phyloP scores from a whole-genome alignment of 2,329 filamentous ascomycete species.

The Dactylellina sp. region DNA sequence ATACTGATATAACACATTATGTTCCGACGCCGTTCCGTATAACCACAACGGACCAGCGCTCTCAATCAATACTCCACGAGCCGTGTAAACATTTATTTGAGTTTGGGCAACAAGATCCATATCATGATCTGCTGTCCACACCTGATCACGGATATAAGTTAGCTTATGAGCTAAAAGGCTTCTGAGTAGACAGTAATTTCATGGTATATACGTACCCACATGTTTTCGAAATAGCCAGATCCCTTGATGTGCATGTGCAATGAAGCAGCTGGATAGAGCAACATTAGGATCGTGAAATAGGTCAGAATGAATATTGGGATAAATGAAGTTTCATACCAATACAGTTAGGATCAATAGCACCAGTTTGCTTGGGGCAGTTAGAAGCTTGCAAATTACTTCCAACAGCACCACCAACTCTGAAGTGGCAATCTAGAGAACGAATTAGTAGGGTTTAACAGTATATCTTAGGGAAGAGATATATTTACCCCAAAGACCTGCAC shows the following conservation, averaged over 20 bases:
- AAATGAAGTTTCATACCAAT: conserved; percentile 58
- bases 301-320: not conserved
- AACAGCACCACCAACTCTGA: conserved; percentile 62
- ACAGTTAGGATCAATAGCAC: conserved; percentile 61
- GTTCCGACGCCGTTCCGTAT: conserved; percentile 68
- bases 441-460: not conserved
- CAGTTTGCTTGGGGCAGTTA: conserved; percentile 66
- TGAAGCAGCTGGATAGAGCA: conserved; percentile 60
- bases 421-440: conserved; percentile 58
- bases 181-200: no score
- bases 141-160: not conserved
- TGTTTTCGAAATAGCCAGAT: conserved; percentile 66
- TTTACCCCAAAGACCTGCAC: conserved; percentile 75
- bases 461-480: not conserved
- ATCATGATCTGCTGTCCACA: conserved; percentile 23
- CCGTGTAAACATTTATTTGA: conserved; percentile 62
- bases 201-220: conserved; percentile 63
- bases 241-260: conserved; percentile 64
- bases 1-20: conserved; percentile 69
- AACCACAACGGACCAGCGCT: conserved; percentile 62
- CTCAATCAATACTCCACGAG: conserved; percentile 62
- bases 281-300: not conserved
- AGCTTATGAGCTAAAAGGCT: no score
- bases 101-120: conserved; percentile 60
- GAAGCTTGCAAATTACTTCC: conserved; percentile 64